These are phyloP conservation scores for Penicillium polonicum DNA, from an alignment of 2,329 filamentous ascomycete species.

Conservation along the genomic window DNA sequence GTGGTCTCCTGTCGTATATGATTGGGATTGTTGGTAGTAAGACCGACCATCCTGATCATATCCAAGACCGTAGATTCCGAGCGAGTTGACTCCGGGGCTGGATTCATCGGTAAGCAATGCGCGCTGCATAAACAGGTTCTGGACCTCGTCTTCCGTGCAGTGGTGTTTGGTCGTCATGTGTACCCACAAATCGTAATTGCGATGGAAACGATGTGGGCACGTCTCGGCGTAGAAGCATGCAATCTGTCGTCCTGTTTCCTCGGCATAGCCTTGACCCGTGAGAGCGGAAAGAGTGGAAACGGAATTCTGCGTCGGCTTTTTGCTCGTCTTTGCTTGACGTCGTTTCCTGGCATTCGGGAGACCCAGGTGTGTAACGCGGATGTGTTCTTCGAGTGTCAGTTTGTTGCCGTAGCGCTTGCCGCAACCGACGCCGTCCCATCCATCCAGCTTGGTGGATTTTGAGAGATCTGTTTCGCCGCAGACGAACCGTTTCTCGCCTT, in stretches of 20 bases:
- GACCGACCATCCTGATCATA: slow-evolving; percentile 27
- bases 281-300: slow-evolving; percentile 48
- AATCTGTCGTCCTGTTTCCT: slow-evolving; percentile 51
- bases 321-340: slow-evolving; percentile 32
- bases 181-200: slow-evolving; percentile 57
- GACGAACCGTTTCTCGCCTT: slow-evolving; percentile 70
- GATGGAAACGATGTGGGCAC: slow-evolving; percentile 57
- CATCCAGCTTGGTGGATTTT: slow-evolving; percentile 56
- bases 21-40: slow-evolving; percentile 18
- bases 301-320: slow-evolving; percentile 10
- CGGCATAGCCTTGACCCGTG: slow-evolving; percentile 57
- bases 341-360: slow-evolving; percentile 46
- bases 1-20: neutral
- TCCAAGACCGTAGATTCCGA: slow-evolving; percentile 41
- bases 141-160: slow-evolving; percentile 41
- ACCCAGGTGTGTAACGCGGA: slow-evolving; percentile 78
- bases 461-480: slow-evolving; percentile 69
- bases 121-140: slow-evolving; percentile 42
- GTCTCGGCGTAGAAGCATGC: slow-evolving; percentile 48
- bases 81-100: slow-evolving; percentile 26
- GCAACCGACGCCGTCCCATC: slow-evolving; percentile 70
- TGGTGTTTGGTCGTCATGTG: slow-evolving; percentile 53
- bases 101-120: slow-evolving; percentile 36
- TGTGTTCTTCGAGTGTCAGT: slow-evolving; percentile 75
- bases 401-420: slow-evolving; percentile 75